A percentile compares a stretch with the other conserved stretches of the same genome.
These are phyloP conservation scores for Fraxinus pennsylvanica DNA, from an alignment of 257 asterid genomes.

Conservation along the genomic window DNA sequence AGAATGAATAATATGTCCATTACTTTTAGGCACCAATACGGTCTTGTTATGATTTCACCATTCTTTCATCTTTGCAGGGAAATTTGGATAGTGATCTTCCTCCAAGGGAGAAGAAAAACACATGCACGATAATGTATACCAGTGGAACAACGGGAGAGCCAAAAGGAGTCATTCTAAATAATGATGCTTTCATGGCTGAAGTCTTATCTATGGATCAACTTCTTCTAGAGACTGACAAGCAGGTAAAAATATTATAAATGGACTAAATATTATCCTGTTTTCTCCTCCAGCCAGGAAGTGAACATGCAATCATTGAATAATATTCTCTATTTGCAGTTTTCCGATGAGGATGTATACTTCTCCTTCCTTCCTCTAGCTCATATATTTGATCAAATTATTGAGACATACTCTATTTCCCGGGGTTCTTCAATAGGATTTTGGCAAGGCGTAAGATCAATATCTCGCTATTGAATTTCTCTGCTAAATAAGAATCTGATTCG, in stretches of 20 bases:
- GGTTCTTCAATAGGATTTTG: constrained; percentile 92
- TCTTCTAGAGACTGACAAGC: constrained; percentile 62
- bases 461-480: background rate
- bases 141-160: constrained; percentile 99
- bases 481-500: background rate
- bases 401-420: constrained; percentile 61
- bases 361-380: constrained; percentile 96
- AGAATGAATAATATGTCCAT: background rate
- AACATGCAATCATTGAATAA: background rate
- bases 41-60: background rate
- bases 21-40: background rate
- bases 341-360: constrained; percentile 73
- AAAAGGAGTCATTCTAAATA: constrained; percentile 78
- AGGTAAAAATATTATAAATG: constrained; percentile 30
- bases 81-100: constrained; percentile 57
- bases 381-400: constrained; percentile 82
- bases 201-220: constrained; percentile 79
- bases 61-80: constrained; percentile 47
- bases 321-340: constrained; percentile 43
- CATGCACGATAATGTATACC: constrained; percentile 88
- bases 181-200: constrained; percentile 75
- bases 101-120: constrained; percentile 52
- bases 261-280: background rate
- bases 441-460: constrained; percentile 75
- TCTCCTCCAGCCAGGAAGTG: background rate